These are phyloP conservation scores for Aspergillus calidoustus DNA, from an alignment of 2,329 filamentous ascomycete species.

Conservation along the genomic window DNA sequence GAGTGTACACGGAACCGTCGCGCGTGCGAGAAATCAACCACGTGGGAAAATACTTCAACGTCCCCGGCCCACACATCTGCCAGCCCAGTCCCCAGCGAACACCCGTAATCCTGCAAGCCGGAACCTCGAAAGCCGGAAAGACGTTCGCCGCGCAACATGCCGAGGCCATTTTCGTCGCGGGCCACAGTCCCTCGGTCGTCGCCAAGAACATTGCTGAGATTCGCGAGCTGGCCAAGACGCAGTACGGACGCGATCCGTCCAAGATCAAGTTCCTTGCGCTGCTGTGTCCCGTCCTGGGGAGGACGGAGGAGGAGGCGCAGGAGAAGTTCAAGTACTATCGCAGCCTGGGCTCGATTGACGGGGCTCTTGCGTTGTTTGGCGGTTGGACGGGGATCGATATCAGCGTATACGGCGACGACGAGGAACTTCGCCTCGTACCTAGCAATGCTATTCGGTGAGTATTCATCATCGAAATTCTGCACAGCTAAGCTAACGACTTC, in stretches of 20 bases:
- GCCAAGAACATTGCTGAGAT: constrained; percentile 68
- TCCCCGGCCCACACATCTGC: constrained; percentile 69
- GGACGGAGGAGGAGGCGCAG: constrained; percentile 68
- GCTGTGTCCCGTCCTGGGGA: constrained; percentile 67
- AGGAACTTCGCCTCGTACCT: constrained; percentile 66
- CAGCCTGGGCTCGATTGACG: constrained; percentile 66
- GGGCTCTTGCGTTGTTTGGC: constrained; percentile 71
- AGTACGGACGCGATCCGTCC: constrained; percentile 61
- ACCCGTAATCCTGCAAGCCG: constrained; percentile 71
- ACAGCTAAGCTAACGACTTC: constrained; percentile 4
- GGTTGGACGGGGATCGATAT: constrained; percentile 75
- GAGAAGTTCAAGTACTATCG: constrained; percentile 67
- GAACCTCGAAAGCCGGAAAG: constrained; percentile 69
- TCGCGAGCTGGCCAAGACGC: constrained; percentile 56
- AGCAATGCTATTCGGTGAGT: constrained; percentile 61
- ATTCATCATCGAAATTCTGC: too few relatives aligned
- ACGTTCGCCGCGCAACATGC: constrained; percentile 71
- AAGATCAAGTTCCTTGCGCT: constrained; percentile 71
- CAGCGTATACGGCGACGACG: constrained; percentile 63
- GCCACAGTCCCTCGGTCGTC: constrained; percentile 66
- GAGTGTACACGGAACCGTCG: constrained; percentile 63
- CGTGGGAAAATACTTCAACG: constrained; percentile 64
- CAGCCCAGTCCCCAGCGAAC: constrained; percentile 71
- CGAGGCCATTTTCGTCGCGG: constrained; percentile 72
- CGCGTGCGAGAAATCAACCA: constrained; percentile 70